phyloP scores from a whole-genome alignment of 371 early-diverging fungal species.

The Batkoa obscura region DNA sequence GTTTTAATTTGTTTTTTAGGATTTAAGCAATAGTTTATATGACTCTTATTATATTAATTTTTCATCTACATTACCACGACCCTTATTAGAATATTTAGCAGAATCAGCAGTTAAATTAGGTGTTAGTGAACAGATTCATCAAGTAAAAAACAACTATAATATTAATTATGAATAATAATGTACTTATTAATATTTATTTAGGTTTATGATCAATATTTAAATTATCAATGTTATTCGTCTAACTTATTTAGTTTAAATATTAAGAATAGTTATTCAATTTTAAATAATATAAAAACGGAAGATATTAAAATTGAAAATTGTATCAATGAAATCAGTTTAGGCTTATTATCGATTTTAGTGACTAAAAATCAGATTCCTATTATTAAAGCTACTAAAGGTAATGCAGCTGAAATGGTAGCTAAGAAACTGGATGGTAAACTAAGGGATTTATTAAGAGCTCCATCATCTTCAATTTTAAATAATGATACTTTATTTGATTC shows the following conservation, averaged over 20 bases:
- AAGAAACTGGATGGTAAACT: slow-evolving; percentile 68
- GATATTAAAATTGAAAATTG: slow-evolving; percentile 60
- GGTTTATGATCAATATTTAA: slow-evolving; percentile 93
- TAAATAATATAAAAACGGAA: slow-evolving; percentile 60
- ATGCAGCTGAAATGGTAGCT: slow-evolving; percentile 87
- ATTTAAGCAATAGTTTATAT: slow-evolving; percentile 78
- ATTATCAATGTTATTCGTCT: slow-evolving; percentile 80
- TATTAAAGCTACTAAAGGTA: slow-evolving; percentile 75
- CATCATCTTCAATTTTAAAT: background rate
- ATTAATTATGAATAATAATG: no score
- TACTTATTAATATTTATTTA: slow-evolving; percentile 40
- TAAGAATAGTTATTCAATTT: slow-evolving; percentile 47
- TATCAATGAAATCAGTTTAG: slow-evolving; percentile 52
- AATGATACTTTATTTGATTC: background rate
- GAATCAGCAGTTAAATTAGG: no score
- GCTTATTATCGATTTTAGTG: slow-evolving; percentile 79
- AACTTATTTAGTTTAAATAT: slow-evolving; percentile 91
- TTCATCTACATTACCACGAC: slow-evolving; percentile 66
- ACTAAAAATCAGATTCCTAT: slow-evolving; percentile 73
- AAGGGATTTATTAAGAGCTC: slow-evolving; percentile 28
- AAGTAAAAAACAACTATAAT: no score
- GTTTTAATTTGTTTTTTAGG: slow-evolving; percentile 25
- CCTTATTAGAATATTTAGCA: slow-evolving; percentile 88
- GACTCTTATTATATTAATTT: slow-evolving; percentile 93
- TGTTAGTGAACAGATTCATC: no score